Conservation (phyloP, 2,329 filamentous ascomycete species). For the Pseudocercospora vitis region DNA sequence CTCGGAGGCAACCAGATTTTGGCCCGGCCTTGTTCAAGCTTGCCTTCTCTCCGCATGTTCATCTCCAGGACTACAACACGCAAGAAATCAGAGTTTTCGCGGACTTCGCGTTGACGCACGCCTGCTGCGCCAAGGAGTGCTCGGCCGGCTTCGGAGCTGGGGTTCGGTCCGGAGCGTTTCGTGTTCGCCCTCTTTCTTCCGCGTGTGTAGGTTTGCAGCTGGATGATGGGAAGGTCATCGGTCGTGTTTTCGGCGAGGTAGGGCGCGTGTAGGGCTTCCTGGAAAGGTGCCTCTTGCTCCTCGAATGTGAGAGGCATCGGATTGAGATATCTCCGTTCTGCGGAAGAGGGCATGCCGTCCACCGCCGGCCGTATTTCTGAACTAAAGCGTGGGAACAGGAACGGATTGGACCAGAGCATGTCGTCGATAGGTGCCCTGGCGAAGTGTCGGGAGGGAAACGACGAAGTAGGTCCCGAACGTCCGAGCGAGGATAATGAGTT, state of each 20-base stretch:
- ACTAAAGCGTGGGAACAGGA: constrained; percentile 58
- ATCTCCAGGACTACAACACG: constrained; percentile 65
- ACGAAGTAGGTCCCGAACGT: constrained; percentile 36
- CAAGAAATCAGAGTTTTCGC: constrained; percentile 64
- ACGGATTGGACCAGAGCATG: constrained; percentile 60
- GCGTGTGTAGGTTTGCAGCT: constrained; percentile 60
- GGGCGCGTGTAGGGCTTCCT: constrained; percentile 39
- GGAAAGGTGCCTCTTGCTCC: constrained; percentile 41
- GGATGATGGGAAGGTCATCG: constrained; percentile 56
- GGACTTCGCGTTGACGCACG: constrained; percentile 60
- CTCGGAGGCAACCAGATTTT: constrained; percentile 62
- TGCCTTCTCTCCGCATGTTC: constrained; percentile 66
- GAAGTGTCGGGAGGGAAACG: constrained; percentile 11
- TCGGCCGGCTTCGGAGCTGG: constrained; percentile 46
- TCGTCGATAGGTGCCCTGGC: constrained; percentile 46
- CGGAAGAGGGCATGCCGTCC: constrained; percentile 54
- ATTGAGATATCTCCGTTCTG: constrained; percentile 61
- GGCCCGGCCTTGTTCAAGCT: constrained; percentile 59
- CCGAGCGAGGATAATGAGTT: constrained; percentile 60
- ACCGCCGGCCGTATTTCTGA: constrained; percentile 61
- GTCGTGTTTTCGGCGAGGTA: constrained; percentile 34
- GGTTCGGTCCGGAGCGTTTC: constrained; percentile 40
- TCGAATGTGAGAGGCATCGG: constrained; percentile 48
- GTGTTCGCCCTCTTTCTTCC: constrained; percentile 34
- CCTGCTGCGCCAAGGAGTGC: constrained; percentile 37